These are phyloP conservation scores for Microdochium paspali DNA, from an alignment of 2,329 filamentous ascomycete species.

Conservation along the genomic window DNA sequence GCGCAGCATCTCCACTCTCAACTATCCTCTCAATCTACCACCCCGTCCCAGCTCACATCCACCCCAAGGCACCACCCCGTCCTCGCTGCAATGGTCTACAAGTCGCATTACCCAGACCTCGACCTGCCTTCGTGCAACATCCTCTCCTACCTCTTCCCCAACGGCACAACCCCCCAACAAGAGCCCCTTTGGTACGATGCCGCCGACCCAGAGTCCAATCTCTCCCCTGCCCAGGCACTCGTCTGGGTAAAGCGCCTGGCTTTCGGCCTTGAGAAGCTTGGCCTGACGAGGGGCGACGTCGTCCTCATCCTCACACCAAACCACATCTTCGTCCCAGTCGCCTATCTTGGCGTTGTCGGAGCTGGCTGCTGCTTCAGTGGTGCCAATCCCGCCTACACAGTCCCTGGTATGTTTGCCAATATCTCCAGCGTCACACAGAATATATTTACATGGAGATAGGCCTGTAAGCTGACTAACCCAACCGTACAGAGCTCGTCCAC, in stretches of 20 bases:
- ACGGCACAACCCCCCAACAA: constrained; percentile 21
- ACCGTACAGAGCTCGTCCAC: constrained; percentile 38
- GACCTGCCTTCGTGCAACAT: constrained; percentile 35
- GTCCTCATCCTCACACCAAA: constrained; percentile 45
- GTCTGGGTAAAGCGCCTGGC: constrained; percentile 42
- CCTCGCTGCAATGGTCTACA: constrained; percentile 25
- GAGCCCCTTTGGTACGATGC: constrained; percentile 45
- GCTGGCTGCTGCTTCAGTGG: constrained; percentile 44
- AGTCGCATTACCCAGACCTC: constrained; percentile 29
- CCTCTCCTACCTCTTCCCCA: constrained; percentile 24
- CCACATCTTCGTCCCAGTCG: constrained; percentile 44
- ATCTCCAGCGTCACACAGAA: too few species aligned
- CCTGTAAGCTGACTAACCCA: too few species aligned
- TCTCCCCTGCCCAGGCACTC: constrained; percentile 37
- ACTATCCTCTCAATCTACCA: background rate
- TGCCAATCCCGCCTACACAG: constrained; percentile 41
- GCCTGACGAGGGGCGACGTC: constrained; percentile 36
- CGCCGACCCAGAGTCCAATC: constrained; percentile 27
- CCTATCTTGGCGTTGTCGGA: constrained; percentile 43
- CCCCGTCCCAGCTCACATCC: background rate
- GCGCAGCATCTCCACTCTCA: too few species aligned
- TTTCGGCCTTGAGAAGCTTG: constrained; percentile 33
- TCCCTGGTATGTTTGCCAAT: constrained; percentile 30
- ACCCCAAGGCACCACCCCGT: background rate
- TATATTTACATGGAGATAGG: background rate